A percentile compares a stretch with the other conserved stretches of the same genome.
Conservation (phyloP, 805 yeast genomes). For the Nakazawaea siamensis region DNA sequence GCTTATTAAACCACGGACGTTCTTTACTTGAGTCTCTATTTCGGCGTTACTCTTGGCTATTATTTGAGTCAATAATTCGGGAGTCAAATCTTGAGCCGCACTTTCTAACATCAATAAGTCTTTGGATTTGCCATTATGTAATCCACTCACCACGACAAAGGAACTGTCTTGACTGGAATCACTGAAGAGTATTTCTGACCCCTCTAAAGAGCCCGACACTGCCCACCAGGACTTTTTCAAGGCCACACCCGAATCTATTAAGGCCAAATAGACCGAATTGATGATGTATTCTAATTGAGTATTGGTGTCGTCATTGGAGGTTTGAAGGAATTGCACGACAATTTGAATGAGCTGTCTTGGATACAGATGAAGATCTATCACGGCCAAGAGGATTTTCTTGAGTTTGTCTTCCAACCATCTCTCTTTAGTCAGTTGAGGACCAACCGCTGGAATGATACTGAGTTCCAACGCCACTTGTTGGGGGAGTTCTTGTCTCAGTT, state of each 20-base stretch:
- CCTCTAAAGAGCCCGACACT: conserved; percentile 33
- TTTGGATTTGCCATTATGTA: conserved; percentile 39
- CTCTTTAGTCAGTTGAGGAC: conserved; percentile 69
- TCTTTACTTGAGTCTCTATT: conserved; percentile 34
- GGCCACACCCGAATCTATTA: conserved; percentile 74
- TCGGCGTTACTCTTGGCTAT: conserved; percentile 44
- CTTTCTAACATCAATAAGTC: conserved; percentile 66
- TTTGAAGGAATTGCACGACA: conserved; percentile 53
- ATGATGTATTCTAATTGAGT: conserved; percentile 5
- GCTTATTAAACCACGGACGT: conserved; percentile 35
- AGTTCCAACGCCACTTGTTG: conserved; percentile 71
- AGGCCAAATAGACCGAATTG: conserved; percentile 54
- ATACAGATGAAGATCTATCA: conserved; percentile 52
- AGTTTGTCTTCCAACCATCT: conserved; percentile 66
- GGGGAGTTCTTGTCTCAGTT: conserved; percentile 77
- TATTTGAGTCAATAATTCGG: conserved; percentile 41
- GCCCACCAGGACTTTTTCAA: conserved; percentile 57
- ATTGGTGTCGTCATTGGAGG: conserved; percentile 32
- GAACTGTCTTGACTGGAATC: conserved; percentile 43
- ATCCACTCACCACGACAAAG: conserved; percentile 58
- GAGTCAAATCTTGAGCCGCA: conserved; percentile 32
- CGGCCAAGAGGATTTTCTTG: conserved; percentile 48
- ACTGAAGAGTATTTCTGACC: conserved; percentile 23
- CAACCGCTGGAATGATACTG: conserved; percentile 68
- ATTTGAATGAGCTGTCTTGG: conserved; percentile 77